phyloP scores from a whole-genome alignment of 2,329 filamentous ascomycete species.

The Clonostachys sp. region DNA sequence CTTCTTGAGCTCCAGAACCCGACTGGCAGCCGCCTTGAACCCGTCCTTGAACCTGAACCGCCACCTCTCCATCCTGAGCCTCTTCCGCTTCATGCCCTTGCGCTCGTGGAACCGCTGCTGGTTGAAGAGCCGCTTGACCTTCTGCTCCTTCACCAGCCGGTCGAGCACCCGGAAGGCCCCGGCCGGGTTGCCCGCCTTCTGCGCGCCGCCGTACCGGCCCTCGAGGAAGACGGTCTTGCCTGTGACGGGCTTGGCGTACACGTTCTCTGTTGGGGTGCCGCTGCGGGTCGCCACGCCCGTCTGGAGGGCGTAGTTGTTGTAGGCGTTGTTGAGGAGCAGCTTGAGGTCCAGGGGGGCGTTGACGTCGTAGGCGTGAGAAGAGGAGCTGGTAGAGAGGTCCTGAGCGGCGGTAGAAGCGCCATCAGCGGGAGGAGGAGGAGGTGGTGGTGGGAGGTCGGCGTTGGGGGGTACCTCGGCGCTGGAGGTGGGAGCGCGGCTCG shows the following conservation, averaged over 20 bases:
- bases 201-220: constrained; percentile 8
- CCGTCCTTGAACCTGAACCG: constrained; percentile 62
- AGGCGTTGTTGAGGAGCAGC: constrained; percentile 24
- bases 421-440: constrained; percentile 5
- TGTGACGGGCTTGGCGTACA: constrained; percentile 36
- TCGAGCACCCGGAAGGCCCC: constrained; percentile 36
- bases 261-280: constrained; percentile 14
- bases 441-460: constrained; percentile 10
- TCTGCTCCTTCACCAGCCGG: constrained; percentile 42
- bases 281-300: constrained; percentile 31
- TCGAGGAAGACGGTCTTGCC: constrained; percentile 31
- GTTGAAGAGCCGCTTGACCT: constrained; percentile 47
- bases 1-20: constrained; percentile 65
- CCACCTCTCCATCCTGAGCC: constrained; percentile 66
- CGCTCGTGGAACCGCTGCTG: constrained; percentile 71
- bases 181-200: constrained; percentile 14
- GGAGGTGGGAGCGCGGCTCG: constrained; percentile 1
- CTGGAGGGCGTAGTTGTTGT: constrained; percentile 22
- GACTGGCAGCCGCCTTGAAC: constrained; percentile 58
- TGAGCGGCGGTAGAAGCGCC: neutral
- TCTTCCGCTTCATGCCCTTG: constrained; percentile 72
- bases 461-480: constrained; percentile 6
- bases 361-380: constrained; percentile 15
- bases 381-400: neutral
- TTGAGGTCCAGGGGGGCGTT: constrained; percentile 22